Percentiles rank a stretch among this genome's conserved stretches.
These are phyloP conservation scores for Apiospora rasikravindrae DNA, from an alignment of 2,329 filamentous ascomycete species.

Conservation along the genomic window DNA sequence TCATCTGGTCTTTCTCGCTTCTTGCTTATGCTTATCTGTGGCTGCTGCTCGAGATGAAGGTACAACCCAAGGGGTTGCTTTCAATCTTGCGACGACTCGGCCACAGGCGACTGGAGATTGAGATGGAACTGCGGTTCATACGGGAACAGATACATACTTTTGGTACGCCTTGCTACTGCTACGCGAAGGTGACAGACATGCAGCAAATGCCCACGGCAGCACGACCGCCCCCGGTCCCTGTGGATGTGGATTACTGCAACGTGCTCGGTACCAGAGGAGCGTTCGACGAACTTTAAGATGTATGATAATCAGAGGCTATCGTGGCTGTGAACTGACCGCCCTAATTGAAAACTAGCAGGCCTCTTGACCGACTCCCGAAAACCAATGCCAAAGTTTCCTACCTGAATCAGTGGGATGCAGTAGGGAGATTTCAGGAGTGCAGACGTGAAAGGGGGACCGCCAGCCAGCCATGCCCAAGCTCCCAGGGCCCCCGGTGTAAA, in stretches of 20 bases:
- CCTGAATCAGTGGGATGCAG: constrained; percentile 9
- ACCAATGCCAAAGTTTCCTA: not conserved
- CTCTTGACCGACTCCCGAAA: constrained; percentile 1
- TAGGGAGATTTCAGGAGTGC: constrained; percentile 11
- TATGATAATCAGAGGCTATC: not conserved
- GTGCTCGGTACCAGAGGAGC: not conserved
- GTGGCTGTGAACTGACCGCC: not conserved
- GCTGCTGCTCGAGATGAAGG: not conserved
- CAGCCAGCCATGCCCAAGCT: not conserved
- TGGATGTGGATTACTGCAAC: not conserved
- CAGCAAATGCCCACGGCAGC: not conserved
- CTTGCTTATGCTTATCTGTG: not conserved
- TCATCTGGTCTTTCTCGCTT: not conserved
- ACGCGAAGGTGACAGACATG: not conserved
- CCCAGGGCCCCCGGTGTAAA: not conserved
- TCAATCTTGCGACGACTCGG: not conserved
- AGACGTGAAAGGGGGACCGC: not conserved
- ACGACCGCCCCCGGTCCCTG: not conserved
- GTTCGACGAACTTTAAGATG: not conserved
- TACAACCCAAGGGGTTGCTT: not conserved
- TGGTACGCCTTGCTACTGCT: not conserved
- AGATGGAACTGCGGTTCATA: not conserved
- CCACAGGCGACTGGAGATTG: not conserved
- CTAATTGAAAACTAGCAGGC: not conserved
- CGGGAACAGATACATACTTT: not conserved